Percentiles rank a stretch among this genome's conserved stretches.
These are phyloP conservation scores for Amanita pseudoporphyria DNA, from an alignment of 768 basidiomycete species.

Conservation along the genomic window DNA sequence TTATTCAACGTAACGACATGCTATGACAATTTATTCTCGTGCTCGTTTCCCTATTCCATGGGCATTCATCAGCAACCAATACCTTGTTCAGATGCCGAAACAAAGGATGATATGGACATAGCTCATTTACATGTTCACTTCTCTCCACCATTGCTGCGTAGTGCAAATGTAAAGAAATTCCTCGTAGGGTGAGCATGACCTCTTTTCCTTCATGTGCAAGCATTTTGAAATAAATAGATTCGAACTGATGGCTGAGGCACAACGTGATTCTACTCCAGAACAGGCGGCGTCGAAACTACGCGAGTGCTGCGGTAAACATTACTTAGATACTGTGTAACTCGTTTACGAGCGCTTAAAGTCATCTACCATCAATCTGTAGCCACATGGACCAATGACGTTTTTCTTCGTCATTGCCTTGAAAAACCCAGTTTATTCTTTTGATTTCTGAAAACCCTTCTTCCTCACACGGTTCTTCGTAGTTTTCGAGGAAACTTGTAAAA, in stretches of 20 bases:
- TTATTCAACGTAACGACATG: slow-evolving; percentile 53
- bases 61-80: slow-evolving; percentile 83
- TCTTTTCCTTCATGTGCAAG: background rate
- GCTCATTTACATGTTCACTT: slow-evolving; percentile 88
- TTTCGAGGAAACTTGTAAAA: slow-evolving; percentile 45
- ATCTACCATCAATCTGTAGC: slow-evolving; percentile 73
- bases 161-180: slow-evolving; percentile 80
- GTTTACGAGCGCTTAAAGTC: slow-evolving; percentile 8
- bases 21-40: slow-evolving; percentile 75
- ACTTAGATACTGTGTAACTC: slow-evolving; percentile 18
- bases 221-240: slow-evolving; percentile 36
- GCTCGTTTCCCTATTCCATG: slow-evolving; percentile 92
- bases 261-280: slow-evolving; percentile 85
- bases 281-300: slow-evolving; percentile 68
- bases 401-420: slow-evolving; percentile 69
- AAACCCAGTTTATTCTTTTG: slow-evolving; percentile 70
- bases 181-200: slow-evolving; percentile 60
- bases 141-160: slow-evolving; percentile 74
- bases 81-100: slow-evolving; percentile 20
- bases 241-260: slow-evolving; percentile 85
- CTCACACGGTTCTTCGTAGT: slow-evolving; percentile 55
- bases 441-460: slow-evolving; percentile 76
- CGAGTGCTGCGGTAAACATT: slow-evolving; percentile 48
- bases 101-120: slow-evolving; percentile 36
- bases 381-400: slow-evolving; percentile 71